Conservation (phyloP, 2,329 filamentous ascomycete genomes). For the Neofusicoccum ribis region DNA sequence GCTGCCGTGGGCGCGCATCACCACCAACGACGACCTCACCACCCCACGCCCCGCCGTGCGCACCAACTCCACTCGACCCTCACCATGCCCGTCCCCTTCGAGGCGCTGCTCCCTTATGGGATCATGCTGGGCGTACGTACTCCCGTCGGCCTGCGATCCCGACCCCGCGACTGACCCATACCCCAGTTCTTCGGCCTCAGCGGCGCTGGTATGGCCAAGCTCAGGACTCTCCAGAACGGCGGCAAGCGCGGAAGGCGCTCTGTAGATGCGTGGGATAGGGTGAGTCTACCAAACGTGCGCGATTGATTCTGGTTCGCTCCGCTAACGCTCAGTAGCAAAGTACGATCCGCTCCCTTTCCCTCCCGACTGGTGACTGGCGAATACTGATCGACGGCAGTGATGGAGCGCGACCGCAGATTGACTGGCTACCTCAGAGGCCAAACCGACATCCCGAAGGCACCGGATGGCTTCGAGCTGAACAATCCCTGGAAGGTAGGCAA, state of each 20-base stretch:
- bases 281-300: slow-evolving; percentile 39
- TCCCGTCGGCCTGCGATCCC: slow-evolving; percentile 5
- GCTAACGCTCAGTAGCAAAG: slow-evolving; percentile 56
- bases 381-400: slow-evolving; percentile 53
- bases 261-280: slow-evolving; percentile 65
- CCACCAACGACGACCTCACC: neutral
- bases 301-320: slow-evolving; percentile 12
- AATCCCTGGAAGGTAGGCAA: slow-evolving; percentile 59
- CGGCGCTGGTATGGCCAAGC: slow-evolving; percentile 57
- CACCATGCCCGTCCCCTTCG: slow-evolving; percentile 66
- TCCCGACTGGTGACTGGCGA: slow-evolving; percentile 21
- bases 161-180: slow-evolving; percentile 9
- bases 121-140: slow-evolving; percentile 61
- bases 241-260: slow-evolving; percentile 62
- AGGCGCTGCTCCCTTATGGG: slow-evolving; percentile 64
- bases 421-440: slow-evolving; percentile 64
- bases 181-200: slow-evolving; percentile 61
- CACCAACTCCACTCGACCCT: neutral
- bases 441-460: slow-evolving; percentile 59
- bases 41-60: neutral
- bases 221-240: slow-evolving; percentile 63
- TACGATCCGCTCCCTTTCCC: slow-evolving; percentile 36
- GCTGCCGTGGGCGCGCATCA: neutral
- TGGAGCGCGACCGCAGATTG: slow-evolving; percentile 64
- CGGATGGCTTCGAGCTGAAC: slow-evolving; percentile 65